phyloP scores from a whole-genome alignment of 2,329 filamentous ascomycete genomes.

The Aureobasidium sp. region DNA sequence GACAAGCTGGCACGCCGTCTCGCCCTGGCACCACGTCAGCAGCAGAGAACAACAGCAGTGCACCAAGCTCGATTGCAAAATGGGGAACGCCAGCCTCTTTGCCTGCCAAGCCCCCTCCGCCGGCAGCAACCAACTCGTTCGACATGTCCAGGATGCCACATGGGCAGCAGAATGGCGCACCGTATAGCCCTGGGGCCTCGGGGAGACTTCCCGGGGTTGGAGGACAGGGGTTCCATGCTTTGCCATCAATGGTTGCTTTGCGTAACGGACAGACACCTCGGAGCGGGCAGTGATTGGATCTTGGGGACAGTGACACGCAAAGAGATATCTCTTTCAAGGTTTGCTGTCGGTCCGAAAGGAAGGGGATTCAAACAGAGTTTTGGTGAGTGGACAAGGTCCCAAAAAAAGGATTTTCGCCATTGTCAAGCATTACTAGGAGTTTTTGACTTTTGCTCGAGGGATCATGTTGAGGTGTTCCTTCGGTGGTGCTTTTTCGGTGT shows the following conservation, averaged over 20 bases:
- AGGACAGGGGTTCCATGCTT: constrained; percentile 1
- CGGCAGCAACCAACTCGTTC: constrained; percentile 25
- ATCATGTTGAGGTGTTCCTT: neutral
- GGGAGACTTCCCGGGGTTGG: constrained; percentile 1
- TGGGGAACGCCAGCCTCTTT: constrained; percentile 48
- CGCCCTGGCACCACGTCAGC: neutral
- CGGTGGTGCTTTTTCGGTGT: neutral
- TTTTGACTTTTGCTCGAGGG: neutral
- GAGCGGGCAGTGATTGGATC: neutral
- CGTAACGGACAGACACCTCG: neutral
- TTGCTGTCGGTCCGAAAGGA: neutral
- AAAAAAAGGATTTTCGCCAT: neutral
- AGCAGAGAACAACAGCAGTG: neutral
- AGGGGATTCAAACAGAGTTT: neutral
- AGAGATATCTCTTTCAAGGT: neutral
- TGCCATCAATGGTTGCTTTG: constrained; percentile 6
- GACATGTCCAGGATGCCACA: constrained; percentile 13
- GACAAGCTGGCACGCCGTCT: neutral
- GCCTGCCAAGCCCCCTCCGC: constrained; percentile 47
- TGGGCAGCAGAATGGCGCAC: neutral
- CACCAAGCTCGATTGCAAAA: constrained; percentile 44
- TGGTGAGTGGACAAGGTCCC: neutral
- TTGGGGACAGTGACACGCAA: neutral
- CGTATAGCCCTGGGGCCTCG: neutral
- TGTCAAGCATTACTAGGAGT: constrained; percentile 2